Evolutionary conservation across 2,329 filamentous ascomycete species (phyloP).

Genomic region (Cercospora citrullina): DNA sequence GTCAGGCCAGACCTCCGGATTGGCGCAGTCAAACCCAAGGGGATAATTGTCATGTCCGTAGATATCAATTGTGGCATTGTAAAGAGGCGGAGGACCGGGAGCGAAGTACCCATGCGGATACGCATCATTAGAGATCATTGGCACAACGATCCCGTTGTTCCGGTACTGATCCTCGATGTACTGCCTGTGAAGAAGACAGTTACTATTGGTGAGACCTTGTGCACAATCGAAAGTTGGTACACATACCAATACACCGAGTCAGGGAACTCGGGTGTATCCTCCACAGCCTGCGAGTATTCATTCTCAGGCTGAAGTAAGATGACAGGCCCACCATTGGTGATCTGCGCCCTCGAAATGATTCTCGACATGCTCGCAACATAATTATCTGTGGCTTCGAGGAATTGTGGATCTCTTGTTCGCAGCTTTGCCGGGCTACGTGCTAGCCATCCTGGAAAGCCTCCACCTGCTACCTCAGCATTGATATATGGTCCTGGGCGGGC

Average conservation of each 20-base stretch:
- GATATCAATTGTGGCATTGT: conserved; percentile 54
- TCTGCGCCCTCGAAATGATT: conserved; percentile 72
- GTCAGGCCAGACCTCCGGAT: conserved; percentile 62
- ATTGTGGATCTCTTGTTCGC: conserved; percentile 63
- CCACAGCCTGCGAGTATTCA: conserved; percentile 63
- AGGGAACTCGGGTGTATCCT: conserved; percentile 57
- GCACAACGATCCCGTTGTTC: conserved; percentile 69
- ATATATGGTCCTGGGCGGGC: conserved; percentile 58
- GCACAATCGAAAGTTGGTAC: neutral
- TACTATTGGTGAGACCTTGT: neutral
- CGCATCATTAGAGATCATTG: conserved; percentile 74
- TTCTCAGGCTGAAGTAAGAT: conserved; percentile 82
- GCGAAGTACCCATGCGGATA: conserved; percentile 61
- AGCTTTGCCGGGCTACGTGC: conserved; percentile 65
- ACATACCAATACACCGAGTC: conserved; percentile 66
- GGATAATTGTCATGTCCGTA: conserved; percentile 68
- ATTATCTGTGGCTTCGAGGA: conserved; percentile 65
- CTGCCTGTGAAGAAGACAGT: conserved; percentile 41
- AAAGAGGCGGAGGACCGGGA: conserved; percentile 52
- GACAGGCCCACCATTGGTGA: conserved; percentile 78
- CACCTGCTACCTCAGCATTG: conserved; percentile 74
- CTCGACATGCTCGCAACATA: conserved; percentile 63
- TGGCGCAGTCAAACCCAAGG: conserved; percentile 59
- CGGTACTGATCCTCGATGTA: conserved; percentile 65
- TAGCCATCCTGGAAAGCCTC: conserved; percentile 80